Evolutionary conservation across 1,139 yeast species (phyloP), one percentile per base, ranked within the genome.

Genomic region (Taphrina populina): DNA sequence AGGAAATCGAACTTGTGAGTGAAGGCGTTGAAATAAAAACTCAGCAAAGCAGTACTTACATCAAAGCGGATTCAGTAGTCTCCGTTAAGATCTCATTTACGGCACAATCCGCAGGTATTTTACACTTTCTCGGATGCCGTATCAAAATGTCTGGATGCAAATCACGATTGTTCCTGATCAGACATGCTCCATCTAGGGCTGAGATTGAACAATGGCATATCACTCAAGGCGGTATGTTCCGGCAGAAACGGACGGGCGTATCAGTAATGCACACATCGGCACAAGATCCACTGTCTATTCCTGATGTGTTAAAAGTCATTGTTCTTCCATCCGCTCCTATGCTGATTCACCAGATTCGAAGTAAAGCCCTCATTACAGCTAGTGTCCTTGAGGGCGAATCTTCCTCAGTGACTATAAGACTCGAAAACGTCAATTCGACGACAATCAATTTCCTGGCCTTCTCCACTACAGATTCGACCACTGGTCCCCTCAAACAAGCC

Each of bases 371-470:
- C 11, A 15, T 27, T 2, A 82, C 87, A 81, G 65, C 83, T 2
- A 83, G 86, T 88, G 68, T 87, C n/a, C 69, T 87, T 20, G 95
- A 87, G 65, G 95, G 95, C 4, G 95, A 88, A 62, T 71, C 72
- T 51, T 74, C 74, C 54, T 64, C 69, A 2, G 79, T 85, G 58
- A 70, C 76, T 0, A 69, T 86, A 2, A 68, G 71, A 1, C 69
- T 87, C 46, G 75, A 78, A 40, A 87, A 87, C 65, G 74, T 76
- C 26, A 81, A 88, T 11, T 27, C 41, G 3, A 80, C 81, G 10
- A 65, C 74, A 1, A 80, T 83, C 41, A 81, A 82, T 60, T 75
- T 78, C 59, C 65, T 82, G 27, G 73, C 81, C 5, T 82, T 84
- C 62, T 77, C 82, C 7, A 82, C 83, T 62, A 74, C 80, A 72